Percentiles rank a stretch among this genome's conserved stretches.
Conservation (phyloP, 345 rosid genomes). For the Linum tenue region DNA sequence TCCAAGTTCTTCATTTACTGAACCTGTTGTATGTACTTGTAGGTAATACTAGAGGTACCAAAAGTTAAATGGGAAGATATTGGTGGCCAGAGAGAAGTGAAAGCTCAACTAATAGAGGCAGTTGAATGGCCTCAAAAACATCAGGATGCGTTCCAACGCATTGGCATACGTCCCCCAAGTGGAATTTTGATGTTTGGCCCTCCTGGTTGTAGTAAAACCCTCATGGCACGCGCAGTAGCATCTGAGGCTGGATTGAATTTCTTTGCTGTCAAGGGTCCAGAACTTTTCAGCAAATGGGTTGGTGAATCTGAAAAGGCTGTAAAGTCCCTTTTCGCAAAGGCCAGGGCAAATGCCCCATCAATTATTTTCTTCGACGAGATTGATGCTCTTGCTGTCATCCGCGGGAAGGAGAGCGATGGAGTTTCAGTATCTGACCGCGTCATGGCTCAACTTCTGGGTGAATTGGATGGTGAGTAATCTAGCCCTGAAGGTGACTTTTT, state of each 20-base stretch:
- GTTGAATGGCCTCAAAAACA: conserved; percentile 93
- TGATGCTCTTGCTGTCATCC: conserved; percentile 74
- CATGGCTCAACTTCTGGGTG: conserved; percentile 89
- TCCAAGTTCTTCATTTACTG: conserved; percentile 2
- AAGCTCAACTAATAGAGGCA: conserved; percentile 69
- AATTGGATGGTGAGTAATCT: conserved; percentile 74
- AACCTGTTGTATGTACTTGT: conserved; percentile 9
- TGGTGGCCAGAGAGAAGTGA: conserved; percentile 84
- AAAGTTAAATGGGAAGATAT: conserved; percentile 92
- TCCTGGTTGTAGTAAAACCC: conserved; percentile 97
- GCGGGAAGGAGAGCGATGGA: conserved; percentile 79
- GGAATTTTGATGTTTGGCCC: conserved; percentile 90
- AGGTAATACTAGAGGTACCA: conserved; percentile 85
- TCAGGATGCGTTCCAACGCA: conserved; percentile 60
- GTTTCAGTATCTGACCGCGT: conserved; percentile 89
- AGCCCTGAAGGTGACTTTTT: not conserved
- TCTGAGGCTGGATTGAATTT: conserved; percentile 80
- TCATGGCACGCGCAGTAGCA: conserved; percentile 97
- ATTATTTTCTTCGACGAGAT: conserved; percentile 90
- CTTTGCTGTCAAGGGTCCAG: conserved; percentile 94
- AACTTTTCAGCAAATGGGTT: conserved; percentile 93
- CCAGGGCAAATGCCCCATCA: conserved; percentile 87
- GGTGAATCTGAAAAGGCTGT: conserved; percentile 99
- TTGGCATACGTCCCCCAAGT: conserved; percentile 65
- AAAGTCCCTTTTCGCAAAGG: conserved; percentile 74